phyloP scores from a whole-genome alignment of 2,329 filamentous ascomycete genomes.

The Aureobasidium mangrovei region DNA sequence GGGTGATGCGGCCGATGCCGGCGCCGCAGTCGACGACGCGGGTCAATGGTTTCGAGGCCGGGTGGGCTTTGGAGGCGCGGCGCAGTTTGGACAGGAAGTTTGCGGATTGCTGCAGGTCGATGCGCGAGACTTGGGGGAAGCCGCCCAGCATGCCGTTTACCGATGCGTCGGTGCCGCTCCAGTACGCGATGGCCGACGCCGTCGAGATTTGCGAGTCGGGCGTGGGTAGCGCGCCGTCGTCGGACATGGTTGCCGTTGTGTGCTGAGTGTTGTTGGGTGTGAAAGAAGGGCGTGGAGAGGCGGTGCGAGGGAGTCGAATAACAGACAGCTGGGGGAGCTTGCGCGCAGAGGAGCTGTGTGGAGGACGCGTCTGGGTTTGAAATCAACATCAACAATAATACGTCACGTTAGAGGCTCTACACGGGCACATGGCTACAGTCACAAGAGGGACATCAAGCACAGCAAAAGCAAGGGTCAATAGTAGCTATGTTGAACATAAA shows the following conservation, averaged over 20 bases:
- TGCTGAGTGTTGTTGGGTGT: neutral
- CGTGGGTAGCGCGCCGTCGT: slow-evolving; percentile 9
- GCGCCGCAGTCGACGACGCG: slow-evolving; percentile 53
- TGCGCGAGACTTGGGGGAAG: slow-evolving; percentile 57
- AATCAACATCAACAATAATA: too few relatives aligned
- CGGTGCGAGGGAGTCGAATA: neutral
- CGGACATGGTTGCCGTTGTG: slow-evolving; percentile 2
- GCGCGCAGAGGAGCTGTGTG: too few relatives aligned
- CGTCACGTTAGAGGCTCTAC: too few relatives aligned
- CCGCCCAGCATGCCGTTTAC: slow-evolving; percentile 74
- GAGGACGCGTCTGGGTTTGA: too few relatives aligned
- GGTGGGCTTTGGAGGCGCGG: slow-evolving; percentile 26
- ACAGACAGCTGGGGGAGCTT: neutral
- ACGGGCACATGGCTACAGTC: too few relatives aligned
- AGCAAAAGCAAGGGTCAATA: too few relatives aligned
- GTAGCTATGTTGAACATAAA: too few relatives aligned
- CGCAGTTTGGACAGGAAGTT: slow-evolving; percentile 62
- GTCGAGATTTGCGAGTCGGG: slow-evolving; percentile 39
- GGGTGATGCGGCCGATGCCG: slow-evolving; percentile 74
- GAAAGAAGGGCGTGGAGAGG: too few relatives aligned
- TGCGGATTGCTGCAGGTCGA: slow-evolving; percentile 62
- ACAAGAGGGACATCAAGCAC: too few relatives aligned
- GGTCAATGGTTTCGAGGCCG: slow-evolving; percentile 24
- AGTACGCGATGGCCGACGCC: slow-evolving; percentile 40
- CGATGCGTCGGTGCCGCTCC: slow-evolving; percentile 43